These are phyloP conservation scores for Phytophthora pini DNA, from an alignment of 352 stramenopile genomes.

Conservation along the genomic window DNA sequence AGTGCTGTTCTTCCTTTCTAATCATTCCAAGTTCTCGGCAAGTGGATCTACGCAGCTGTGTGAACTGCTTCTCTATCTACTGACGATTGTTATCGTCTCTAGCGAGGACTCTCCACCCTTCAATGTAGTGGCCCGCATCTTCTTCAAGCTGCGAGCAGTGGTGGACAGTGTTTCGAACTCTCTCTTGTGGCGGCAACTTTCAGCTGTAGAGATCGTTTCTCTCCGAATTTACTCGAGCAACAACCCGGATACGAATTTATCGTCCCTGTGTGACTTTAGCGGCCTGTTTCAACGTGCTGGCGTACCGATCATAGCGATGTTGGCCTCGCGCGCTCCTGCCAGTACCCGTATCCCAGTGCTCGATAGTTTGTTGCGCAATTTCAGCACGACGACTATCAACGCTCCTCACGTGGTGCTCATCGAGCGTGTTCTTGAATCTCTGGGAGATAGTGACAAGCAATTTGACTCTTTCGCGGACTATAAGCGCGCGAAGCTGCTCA, in stretches of 20 bases:
- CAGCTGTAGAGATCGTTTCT: conserved; percentile 41
- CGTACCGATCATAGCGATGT: conserved; percentile 37
- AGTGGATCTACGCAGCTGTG: conserved; percentile 29
- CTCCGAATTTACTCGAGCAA: conserved; percentile 31
- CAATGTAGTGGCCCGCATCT: conserved; percentile 38
- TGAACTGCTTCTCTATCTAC: conserved; percentile 42
- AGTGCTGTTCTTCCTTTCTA: conserved; percentile 52
- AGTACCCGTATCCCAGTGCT: conserved; percentile 22
- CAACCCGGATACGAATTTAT: conserved; percentile 14
- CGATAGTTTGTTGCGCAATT: conserved; percentile 28
- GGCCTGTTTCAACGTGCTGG: conserved; percentile 29
- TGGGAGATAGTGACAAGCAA: conserved; percentile 22
- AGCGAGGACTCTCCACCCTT: background rate
- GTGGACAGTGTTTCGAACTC: conserved; percentile 11
- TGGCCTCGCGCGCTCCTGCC: conserved; percentile 20
- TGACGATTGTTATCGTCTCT: conserved; percentile 40
- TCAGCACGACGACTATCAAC: conserved; percentile 3
- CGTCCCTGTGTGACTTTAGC: conserved; percentile 28
- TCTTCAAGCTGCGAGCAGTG: conserved; percentile 45
- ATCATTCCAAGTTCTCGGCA: background rate
- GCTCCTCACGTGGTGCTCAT: conserved; percentile 42
- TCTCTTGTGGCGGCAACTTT: conserved; percentile 33
- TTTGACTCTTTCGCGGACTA: conserved; percentile 40
- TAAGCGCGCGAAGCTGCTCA: conserved; percentile 46
- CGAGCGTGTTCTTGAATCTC: conserved; percentile 39